Base-by-base conservation (phyloP, 495 filamentous ascomycete genomes). In the Bacidia gigantensis region DNA sequence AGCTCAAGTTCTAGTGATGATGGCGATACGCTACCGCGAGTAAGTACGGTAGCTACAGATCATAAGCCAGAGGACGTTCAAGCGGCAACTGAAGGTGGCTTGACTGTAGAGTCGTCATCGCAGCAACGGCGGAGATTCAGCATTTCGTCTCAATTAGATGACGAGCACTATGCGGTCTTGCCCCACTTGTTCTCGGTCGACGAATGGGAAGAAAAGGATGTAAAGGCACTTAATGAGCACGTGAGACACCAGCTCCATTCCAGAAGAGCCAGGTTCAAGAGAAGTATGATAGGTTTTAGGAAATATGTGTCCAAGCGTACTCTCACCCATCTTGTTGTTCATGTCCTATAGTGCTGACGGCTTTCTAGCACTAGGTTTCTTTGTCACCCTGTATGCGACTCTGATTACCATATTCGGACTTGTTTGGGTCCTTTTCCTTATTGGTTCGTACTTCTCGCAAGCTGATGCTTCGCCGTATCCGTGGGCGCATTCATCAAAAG, bases 221-320 rank as follows among this genome's bases (percentile, higher is more conserved):
- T 44, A 17, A 7, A 44, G 41, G 14, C 20, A 5, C 20, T 44
- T 9, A 44, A 44, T 17, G 41, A 44, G 9, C 41, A 44, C 20
- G 41, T 44, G 9, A 44, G 41, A 22, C 41, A 44, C 41, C 41
- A 44, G 41, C 41, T 44, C 20, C 41, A 44, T 18, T 44, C 41
- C 20, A n/a, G 41, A 17, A 44, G 41, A 17, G 41, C 41, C 12
- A n/a, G 41, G 20, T 44, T 44, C 41, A 44, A 44, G 41, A n/a
- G 41, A 17, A 44, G 41, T 44, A 44, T 44, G 41, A 44, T 5
- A 18, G 41, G 41, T 9, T 44, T 44, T 17, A 44, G 20, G 41
- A 44, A 44, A 44, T 44, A 44, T 18, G 41, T 44, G 9, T 44
- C 41, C 14, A 44, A 44, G 20, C 41, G 41, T 44, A 9, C 12